These are phyloP conservation scores for Antitrichia curtipendula DNA, from an alignment of 225 moss, liverwort and hornwort genomes.

Conservation along the genomic window DNA sequence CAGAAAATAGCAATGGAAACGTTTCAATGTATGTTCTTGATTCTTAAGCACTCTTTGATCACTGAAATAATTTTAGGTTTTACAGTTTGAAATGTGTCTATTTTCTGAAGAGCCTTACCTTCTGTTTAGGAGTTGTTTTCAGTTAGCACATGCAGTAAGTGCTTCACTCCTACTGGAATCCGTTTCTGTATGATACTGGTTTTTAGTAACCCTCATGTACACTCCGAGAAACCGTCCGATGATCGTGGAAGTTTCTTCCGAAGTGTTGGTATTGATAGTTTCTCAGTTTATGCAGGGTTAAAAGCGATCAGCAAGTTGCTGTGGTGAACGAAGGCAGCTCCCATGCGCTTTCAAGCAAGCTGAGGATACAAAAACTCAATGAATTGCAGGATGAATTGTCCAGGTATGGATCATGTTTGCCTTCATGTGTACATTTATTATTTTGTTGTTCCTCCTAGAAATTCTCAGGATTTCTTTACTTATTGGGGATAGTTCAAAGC, in stretches of 20 bases:
- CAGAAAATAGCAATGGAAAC: constrained; percentile 37
- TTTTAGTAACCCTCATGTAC: background rate
- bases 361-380: constrained; percentile 29
- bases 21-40: constrained; percentile 5
- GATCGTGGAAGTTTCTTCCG: background rate
- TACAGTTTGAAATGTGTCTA: background rate
- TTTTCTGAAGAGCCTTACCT: background rate
- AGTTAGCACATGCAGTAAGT: background rate
- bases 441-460: background rate
- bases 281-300: constrained; percentile 12
- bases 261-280: background rate
- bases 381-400: constrained; percentile 35
- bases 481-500: background rate
- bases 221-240: background rate
- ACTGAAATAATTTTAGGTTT: background rate
- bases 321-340: constrained; percentile 14
- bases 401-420: constrained; percentile 9
- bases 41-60: background rate
- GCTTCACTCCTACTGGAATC: background rate
- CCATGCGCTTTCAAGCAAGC: constrained; percentile 7
- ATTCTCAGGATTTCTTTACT: background rate
- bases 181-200: background rate
- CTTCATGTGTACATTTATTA: background rate
- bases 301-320: constrained; percentile 20
- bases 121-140: background rate